phyloP scores from a whole-genome alignment of 371 early-diverging fungal genomes.

The Fennellomyces sp. region DNA sequence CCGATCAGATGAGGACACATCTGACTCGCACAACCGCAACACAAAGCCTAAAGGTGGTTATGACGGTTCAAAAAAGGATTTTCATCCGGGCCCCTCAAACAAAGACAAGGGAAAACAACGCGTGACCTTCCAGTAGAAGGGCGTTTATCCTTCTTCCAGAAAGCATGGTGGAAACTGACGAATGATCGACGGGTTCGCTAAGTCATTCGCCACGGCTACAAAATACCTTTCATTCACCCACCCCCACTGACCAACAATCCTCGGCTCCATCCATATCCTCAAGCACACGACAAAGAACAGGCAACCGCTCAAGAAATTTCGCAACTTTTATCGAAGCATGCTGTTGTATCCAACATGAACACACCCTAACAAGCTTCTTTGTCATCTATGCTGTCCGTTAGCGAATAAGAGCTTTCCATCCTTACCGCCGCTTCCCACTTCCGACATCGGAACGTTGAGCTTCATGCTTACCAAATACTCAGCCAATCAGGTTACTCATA shows the following conservation, averaged over 20 bases:
- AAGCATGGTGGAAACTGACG: background rate
- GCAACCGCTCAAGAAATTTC: background rate
- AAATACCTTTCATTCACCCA: background rate
- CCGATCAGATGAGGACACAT: background rate
- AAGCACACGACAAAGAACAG: background rate
- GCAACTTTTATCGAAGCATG: background rate
- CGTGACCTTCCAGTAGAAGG: background rate
- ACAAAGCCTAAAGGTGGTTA: background rate
- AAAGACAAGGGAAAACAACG: background rate
- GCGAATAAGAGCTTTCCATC: too few species aligned
- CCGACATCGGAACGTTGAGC: too few species aligned
- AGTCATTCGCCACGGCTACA: background rate
- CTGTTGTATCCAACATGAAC: too few species aligned
- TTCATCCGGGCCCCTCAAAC: background rate
- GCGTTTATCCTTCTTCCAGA: background rate
- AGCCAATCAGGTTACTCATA: too few species aligned
- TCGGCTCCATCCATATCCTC: background rate
- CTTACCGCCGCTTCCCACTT: too few species aligned
- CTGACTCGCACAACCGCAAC: background rate
- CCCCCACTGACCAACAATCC: too few species aligned
- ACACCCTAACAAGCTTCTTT: too few species aligned
- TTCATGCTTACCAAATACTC: too few species aligned
- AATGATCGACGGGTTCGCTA: background rate
- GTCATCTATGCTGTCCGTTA: too few species aligned
- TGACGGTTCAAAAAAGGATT: background rate